These are phyloP conservation scores for Fusarium temperatum DNA, from an alignment of 2,329 filamentous ascomycete genomes.

Conservation along the genomic window DNA sequence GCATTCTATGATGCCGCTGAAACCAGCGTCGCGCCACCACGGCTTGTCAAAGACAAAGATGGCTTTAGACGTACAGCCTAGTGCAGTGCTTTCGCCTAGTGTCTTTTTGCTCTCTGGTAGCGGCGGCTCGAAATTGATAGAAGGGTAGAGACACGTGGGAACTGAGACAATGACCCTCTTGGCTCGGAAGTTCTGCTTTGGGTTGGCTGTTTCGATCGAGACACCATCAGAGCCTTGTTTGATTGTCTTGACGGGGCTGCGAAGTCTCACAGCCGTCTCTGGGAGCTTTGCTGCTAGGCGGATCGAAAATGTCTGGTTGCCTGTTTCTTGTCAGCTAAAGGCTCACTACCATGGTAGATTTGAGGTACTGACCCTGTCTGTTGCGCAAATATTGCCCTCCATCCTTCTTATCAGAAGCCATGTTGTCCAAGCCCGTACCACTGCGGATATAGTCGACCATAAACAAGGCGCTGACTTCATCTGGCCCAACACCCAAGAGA, in stretches of 20 bases:
- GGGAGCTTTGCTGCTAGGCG: constrained; percentile 23
- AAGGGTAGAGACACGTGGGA: constrained; percentile 36
- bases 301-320: constrained; percentile 26
- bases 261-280: constrained; percentile 16
- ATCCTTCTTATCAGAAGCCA: constrained; percentile 29
- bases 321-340: neutral
- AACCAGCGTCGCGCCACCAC: constrained; percentile 55
- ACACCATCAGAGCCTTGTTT: constrained; percentile 14
- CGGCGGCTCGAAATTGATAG: constrained; percentile 38
- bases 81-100: constrained; percentile 42
- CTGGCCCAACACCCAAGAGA: constrained; percentile 31
- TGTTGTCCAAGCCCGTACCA: constrained; percentile 28
- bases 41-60: constrained; percentile 54
- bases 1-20: constrained; percentile 54
- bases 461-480: constrained; percentile 33
- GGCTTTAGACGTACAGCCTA: constrained; percentile 50
- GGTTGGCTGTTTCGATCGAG: constrained; percentile 25
- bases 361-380: constrained; percentile 23
- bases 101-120: constrained; percentile 43
- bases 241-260: constrained; percentile 29
- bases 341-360: no score
- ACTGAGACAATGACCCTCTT: constrained; percentile 42
- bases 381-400: constrained; percentile 39
- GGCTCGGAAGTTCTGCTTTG: constrained; percentile 16
- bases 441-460: constrained; percentile 34